A percentile compares a stretch with the other conserved stretches of the same genome.
Evolutionary conservation across 2,329 filamentous ascomycete species (phyloP).

Genomic region (Didymosphaeria variabile): DNA sequence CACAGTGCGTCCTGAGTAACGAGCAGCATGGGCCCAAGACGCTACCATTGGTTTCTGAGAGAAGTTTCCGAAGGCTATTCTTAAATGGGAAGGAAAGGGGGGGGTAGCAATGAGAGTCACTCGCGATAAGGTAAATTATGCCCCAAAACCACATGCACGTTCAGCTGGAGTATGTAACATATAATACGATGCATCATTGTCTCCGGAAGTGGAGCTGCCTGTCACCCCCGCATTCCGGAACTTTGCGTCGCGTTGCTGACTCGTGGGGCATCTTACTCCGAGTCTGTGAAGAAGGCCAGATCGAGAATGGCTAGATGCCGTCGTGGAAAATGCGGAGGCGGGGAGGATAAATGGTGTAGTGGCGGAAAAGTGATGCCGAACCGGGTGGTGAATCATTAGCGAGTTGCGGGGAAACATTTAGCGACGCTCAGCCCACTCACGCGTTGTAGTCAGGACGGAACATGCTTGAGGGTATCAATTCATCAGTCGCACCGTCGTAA

Average conservation of each 20-base stretch:
- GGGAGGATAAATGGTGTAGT: background rate
- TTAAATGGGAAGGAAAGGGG: background rate
- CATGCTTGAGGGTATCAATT: background rate
- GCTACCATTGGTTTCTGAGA: background rate
- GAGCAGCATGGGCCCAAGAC: background rate
- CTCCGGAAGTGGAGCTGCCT: background rate
- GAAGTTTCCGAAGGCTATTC: background rate
- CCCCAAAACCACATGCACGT: background rate
- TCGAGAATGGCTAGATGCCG: background rate
- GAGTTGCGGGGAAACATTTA: background rate
- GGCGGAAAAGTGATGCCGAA: constrained; percentile 9
- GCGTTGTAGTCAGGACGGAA: background rate
- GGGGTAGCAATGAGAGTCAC: background rate
- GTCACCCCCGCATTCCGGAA: background rate
- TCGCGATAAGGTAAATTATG: background rate
- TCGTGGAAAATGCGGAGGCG: background rate
- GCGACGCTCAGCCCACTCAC: background rate
- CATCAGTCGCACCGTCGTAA: background rate
- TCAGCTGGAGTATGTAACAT: background rate
- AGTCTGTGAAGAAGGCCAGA: background rate
- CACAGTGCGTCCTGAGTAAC: background rate
- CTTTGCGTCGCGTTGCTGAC: background rate
- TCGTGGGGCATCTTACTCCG: background rate
- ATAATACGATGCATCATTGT: background rate
- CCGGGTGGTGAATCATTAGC: constrained; percentile 14